phyloP scores from a whole-genome alignment of 345 rosid species.

The Conringia planisiliqua region DNA sequence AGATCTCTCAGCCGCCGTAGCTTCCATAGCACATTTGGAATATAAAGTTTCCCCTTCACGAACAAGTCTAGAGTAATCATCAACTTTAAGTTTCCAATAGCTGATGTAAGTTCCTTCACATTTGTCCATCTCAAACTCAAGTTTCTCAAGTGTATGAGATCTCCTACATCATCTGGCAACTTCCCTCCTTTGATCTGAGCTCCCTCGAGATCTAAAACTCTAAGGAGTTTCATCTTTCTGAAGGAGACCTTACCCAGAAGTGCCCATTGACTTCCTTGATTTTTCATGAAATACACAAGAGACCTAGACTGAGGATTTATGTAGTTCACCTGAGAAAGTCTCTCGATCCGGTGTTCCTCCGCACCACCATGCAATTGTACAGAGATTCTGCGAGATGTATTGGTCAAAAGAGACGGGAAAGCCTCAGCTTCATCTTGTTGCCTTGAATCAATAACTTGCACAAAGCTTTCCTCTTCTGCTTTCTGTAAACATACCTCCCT shows the following conservation, averaged over 20 bases:
- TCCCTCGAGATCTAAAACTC: slow-evolving; percentile 40
- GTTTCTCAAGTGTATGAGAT: slow-evolving; percentile 38
- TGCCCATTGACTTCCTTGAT: slow-evolving; percentile 22
- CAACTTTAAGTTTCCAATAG: slow-evolving; percentile 15
- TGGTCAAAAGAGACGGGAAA: not conserved
- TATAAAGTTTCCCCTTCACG: slow-evolving; percentile 5
- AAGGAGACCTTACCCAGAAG: slow-evolving; percentile 27
- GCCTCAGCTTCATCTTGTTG: not conserved
- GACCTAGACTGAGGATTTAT: slow-evolving; percentile 32
- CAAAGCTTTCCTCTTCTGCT: slow-evolving; percentile 25
- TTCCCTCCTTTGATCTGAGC: slow-evolving; percentile 19
- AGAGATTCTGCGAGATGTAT: slow-evolving; percentile 34
- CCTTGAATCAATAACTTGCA: slow-evolving; percentile 17
- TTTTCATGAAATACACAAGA: slow-evolving; percentile 32
- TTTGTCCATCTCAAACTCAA: slow-evolving; percentile 22
- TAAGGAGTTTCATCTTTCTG: slow-evolving; percentile 31
- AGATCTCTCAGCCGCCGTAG: slow-evolving; percentile 22
- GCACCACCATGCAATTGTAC: slow-evolving; percentile 27
- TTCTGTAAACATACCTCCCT: slow-evolving; percentile 29
- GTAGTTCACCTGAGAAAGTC: slow-evolving; percentile 19
- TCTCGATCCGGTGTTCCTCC: slow-evolving; percentile 19
- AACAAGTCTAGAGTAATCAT: slow-evolving; percentile 29
- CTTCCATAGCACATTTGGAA: slow-evolving; percentile 32
- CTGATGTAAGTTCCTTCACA: slow-evolving; percentile 22
- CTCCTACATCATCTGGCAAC: slow-evolving; percentile 32